A percentile compares a stretch with the other conserved stretches of the same genome.
phyloP scores from a whole-genome alignment of 768 basidiomycete species.

The Cystobasidium ongulense region DNA sequence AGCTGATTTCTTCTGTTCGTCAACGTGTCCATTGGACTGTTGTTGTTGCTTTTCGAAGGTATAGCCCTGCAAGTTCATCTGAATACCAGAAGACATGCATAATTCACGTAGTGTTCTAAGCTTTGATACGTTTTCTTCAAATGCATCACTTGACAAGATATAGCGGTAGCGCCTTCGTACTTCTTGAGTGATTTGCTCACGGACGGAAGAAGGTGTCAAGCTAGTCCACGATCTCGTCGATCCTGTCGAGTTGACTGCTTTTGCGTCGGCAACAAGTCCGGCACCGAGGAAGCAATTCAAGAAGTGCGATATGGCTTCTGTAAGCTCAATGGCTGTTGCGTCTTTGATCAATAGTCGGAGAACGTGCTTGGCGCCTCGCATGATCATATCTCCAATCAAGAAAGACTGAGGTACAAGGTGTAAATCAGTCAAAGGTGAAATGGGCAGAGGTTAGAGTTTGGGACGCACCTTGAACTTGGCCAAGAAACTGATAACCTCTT shows the following conservation, averaged over 20 bases:
- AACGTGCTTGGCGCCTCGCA: slow-evolving; percentile 48
- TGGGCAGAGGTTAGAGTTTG: neutral
- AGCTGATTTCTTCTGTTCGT: slow-evolving; percentile 31
- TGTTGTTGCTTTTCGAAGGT: slow-evolving; percentile 37
- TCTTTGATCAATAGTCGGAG: slow-evolving; percentile 45
- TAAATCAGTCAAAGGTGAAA: neutral
- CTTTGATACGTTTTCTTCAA: slow-evolving; percentile 43
- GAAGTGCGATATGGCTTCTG: slow-evolving; percentile 48
- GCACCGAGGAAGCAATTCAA: slow-evolving; percentile 50
- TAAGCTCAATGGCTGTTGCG: slow-evolving; percentile 33
- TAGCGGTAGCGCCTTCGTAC: slow-evolving; percentile 46
- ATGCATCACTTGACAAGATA: slow-evolving; percentile 42
- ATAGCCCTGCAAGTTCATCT: slow-evolving; percentile 47
- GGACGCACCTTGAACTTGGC: slow-evolving; percentile 34
- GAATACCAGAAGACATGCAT: slow-evolving; percentile 46
- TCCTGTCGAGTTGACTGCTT: slow-evolving; percentile 42
- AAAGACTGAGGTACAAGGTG: slow-evolving; percentile 34
- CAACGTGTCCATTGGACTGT: neutral
- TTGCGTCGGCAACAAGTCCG: slow-evolving; percentile 42
- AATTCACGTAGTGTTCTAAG: slow-evolving; percentile 48
- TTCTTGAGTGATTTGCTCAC: slow-evolving; percentile 42
- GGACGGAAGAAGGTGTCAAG: slow-evolving; percentile 46
- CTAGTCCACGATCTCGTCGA: slow-evolving; percentile 43
- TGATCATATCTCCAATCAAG: slow-evolving; percentile 48
- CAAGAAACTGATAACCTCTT: slow-evolving; percentile 40